Percentiles rank a stretch among this genome's conserved stretches.
Evolutionary conservation across 2,329 filamentous ascomycete species (phyloP).

Genomic region (Colletotrichum sp.): DNA sequence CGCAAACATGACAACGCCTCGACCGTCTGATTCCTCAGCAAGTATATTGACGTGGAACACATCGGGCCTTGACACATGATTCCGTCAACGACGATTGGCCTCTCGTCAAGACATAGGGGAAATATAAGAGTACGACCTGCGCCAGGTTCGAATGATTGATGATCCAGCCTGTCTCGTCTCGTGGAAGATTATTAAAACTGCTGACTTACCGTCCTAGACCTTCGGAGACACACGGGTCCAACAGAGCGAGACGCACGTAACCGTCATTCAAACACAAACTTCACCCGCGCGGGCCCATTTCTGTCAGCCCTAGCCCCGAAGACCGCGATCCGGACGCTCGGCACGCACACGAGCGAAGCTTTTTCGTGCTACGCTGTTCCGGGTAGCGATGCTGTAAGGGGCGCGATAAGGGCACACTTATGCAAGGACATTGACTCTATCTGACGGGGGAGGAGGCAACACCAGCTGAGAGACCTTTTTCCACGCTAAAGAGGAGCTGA

Average conservation of each 20-base stretch:
- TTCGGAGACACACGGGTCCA: background rate
- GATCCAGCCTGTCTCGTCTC: background rate
- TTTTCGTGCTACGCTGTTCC: background rate
- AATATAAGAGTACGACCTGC: background rate
- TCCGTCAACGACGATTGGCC: background rate
- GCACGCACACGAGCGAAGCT: background rate
- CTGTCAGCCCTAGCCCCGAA: background rate
- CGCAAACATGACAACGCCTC: background rate
- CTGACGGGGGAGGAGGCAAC: background rate
- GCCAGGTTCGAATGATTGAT: background rate
- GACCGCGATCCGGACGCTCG: background rate
- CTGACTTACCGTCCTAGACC: background rate
- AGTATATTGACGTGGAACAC: background rate
- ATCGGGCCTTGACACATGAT: background rate
- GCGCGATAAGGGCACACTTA: background rate
- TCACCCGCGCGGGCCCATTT: background rate
- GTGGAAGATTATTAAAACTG: background rate
- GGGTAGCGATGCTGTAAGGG: background rate
- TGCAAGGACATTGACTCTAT: background rate
- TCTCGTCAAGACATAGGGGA: background rate
- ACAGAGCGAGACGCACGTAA: background rate
- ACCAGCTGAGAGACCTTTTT: background rate
- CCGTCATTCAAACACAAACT: background rate
- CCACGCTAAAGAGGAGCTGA: background rate
- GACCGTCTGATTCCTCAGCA: background rate